Evolutionary conservation across 2,329 filamentous ascomycete species (phyloP).

Genomic region (Trichoderma oligosporum): DNA sequence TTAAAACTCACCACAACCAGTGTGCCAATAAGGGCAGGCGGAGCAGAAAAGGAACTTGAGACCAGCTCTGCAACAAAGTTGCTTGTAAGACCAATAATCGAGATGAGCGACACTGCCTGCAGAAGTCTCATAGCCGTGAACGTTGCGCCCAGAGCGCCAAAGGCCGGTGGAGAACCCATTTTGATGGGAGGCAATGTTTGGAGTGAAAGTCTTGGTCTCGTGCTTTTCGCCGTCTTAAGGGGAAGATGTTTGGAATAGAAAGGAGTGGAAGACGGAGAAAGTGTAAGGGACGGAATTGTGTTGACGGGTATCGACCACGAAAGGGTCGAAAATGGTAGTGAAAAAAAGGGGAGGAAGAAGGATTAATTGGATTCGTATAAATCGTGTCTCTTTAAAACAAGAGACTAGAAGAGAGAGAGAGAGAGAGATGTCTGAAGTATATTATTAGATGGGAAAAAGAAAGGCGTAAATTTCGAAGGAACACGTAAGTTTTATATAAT

Average conservation of each 20-base stretch:
- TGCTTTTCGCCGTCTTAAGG: constrained; percentile 38
- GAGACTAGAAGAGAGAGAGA: too few relatives aligned
- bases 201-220: constrained; percentile 43
- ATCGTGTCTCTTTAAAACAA: too few relatives aligned
- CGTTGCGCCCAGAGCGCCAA: constrained; percentile 72
- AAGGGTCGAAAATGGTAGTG: constrained; percentile 15
- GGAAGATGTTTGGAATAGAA: constrained; percentile 42
- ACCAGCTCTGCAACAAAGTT: constrained; percentile 81
- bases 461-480: background rate
- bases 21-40: constrained; percentile 71
- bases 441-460: constrained; percentile 9
- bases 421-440: background rate
- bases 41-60: constrained; percentile 59
- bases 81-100: constrained; percentile 73
- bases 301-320: constrained; percentile 8
- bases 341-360: constrained; percentile 26
- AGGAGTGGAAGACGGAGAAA: constrained; percentile 34
- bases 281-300: constrained; percentile 35
- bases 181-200: constrained; percentile 35
- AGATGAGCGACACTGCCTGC: constrained; percentile 67
- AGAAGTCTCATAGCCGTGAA: constrained; percentile 71
- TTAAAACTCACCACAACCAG: constrained; percentile 75
- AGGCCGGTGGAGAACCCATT: constrained; percentile 48
- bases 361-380: constrained; percentile 25
- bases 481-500: background rate